These are phyloP conservation scores for Neofusicoccum kwambonambiense DNA, from an alignment of 2,329 filamentous ascomycete species.

Conservation along the genomic window DNA sequence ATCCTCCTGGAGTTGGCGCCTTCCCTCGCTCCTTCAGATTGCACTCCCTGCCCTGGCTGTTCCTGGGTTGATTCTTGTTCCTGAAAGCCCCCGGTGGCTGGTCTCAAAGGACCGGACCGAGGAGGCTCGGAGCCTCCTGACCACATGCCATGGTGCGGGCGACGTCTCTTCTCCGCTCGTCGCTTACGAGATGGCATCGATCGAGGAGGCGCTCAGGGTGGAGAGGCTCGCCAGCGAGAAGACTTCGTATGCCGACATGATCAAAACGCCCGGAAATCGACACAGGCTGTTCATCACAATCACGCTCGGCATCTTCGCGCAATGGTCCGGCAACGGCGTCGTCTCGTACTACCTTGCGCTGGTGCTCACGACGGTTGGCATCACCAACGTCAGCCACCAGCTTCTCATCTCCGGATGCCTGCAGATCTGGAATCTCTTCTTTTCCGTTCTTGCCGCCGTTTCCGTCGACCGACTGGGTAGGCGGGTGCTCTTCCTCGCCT, in stretches of 20 bases:
- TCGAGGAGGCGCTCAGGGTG: constrained; percentile 48
- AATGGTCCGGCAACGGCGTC: constrained; percentile 57
- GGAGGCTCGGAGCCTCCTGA: constrained; percentile 49
- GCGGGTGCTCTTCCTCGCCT: constrained; percentile 35
- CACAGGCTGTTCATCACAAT: constrained; percentile 54
- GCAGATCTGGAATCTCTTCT: constrained; percentile 62
- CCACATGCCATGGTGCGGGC: constrained; percentile 54
- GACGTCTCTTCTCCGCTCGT: constrained; percentile 46
- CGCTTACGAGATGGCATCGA: constrained; percentile 50
- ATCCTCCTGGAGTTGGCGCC: constrained; percentile 38
- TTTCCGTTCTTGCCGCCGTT: constrained; percentile 47
- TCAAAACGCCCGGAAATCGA: constrained; percentile 53
- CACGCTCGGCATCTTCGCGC: constrained; percentile 55
- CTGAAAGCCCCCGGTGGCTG: constrained; percentile 60
- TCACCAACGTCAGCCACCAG: constrained; percentile 35
- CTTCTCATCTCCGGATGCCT: constrained; percentile 48
- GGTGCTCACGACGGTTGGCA: constrained; percentile 34
- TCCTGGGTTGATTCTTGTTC: constrained; percentile 45
- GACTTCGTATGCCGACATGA: constrained; percentile 45
- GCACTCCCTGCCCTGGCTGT: constrained; percentile 48
- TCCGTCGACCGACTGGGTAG: constrained; percentile 36
- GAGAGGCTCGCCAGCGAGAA: constrained; percentile 50
- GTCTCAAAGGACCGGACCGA: constrained; percentile 44
- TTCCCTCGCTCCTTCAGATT: constrained; percentile 45
- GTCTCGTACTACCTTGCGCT: constrained; percentile 43